These are phyloP conservation scores for Entomortierella beljakovae DNA, from an alignment of 192 early-diverging fungal genomes.

Conservation along the genomic window DNA sequence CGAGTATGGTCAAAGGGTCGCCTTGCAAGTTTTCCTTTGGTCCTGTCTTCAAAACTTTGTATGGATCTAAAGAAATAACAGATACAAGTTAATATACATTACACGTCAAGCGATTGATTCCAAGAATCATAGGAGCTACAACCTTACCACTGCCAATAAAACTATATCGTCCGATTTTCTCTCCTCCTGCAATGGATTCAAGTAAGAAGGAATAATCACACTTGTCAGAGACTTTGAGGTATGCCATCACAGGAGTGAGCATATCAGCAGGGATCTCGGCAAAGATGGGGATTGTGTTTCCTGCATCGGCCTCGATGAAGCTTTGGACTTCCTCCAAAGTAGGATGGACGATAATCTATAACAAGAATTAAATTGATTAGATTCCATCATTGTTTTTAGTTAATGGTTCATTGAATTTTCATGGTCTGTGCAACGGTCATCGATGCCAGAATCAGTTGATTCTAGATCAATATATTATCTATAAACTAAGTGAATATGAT, in stretches of 20 bases:
- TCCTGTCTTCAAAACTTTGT: constrained; percentile 86
- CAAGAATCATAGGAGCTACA: background rate
- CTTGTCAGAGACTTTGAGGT: constrained; percentile 86
- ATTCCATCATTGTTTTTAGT: background rate
- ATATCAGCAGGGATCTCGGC: constrained; percentile 89
- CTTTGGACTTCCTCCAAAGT: constrained; percentile 76
- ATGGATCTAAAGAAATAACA: constrained; percentile 71
- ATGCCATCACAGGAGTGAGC: constrained; percentile 96
- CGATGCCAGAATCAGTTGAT: background rate
- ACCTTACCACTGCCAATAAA: constrained; percentile 88
- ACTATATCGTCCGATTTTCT: constrained; percentile 96
- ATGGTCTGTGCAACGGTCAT: background rate
- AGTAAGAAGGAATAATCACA: constrained; percentile 94
- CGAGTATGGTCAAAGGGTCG: constrained; percentile 89
- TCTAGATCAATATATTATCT: too few species aligned
- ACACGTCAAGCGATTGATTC: background rate
- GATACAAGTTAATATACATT: background rate
- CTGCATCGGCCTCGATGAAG: constrained; percentile 68
- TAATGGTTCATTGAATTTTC: background rate
- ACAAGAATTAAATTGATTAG: background rate
- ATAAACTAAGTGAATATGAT: too few species aligned
- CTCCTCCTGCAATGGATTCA: constrained; percentile 93
- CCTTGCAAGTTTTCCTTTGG: constrained; percentile 74
- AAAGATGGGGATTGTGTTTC: constrained; percentile 94
- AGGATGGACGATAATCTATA: constrained; percentile 66